Evolutionary conservation across 2,329 filamentous ascomycete species (phyloP), one percentile per base, ranked within the genome.

Genomic region (Daldinia sp.): DNA sequence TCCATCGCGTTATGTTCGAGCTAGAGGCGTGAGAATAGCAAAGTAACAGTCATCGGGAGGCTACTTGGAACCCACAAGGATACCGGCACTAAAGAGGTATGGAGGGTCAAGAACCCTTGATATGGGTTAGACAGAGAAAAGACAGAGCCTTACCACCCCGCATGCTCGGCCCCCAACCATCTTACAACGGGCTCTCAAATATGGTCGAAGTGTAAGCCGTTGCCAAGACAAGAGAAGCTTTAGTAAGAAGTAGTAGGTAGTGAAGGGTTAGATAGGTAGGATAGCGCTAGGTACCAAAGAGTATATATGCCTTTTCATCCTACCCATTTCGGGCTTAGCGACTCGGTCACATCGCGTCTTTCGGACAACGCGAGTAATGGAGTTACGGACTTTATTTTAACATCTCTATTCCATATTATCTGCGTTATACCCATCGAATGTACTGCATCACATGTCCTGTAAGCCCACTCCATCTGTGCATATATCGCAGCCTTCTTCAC

Each of bases 221-320:
- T 10, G 48, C 28, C 37, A 50, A 9, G 41, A 35, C 30, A 30
- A 30, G 54, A 2, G 15, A 18, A 50, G 50, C 41, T n/a, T 57
- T 23, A 50, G 54, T 42, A 39, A 18, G 13, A 28, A 42, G 39
- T 10, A 3, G n/a, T 28, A 26, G 15, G 42, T 12, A 10, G 12
- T 13, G 20, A 23, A 23, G 20, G 20, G 20, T 23, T 23, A 23
- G 20, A 23, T 23, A 23, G 20, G 20, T 42, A 10, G 15, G 23
- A 56, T 39, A 56, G 53, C 23, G 42, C 18, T 26, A 42, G 35
- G 9, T 26, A n/a, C 33, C 6, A 39, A 41, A 26, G 20, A 5
- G 12, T 67, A 69, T 69, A 64, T 67, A 67, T 70, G 67, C 60
- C 53, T 48, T 39, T 12, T 18, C 46, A 65, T 67, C 57, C 35